phyloP scores from a whole-genome alignment of 169 alveolate genomes.

The Plasmodium relictum region DNA sequence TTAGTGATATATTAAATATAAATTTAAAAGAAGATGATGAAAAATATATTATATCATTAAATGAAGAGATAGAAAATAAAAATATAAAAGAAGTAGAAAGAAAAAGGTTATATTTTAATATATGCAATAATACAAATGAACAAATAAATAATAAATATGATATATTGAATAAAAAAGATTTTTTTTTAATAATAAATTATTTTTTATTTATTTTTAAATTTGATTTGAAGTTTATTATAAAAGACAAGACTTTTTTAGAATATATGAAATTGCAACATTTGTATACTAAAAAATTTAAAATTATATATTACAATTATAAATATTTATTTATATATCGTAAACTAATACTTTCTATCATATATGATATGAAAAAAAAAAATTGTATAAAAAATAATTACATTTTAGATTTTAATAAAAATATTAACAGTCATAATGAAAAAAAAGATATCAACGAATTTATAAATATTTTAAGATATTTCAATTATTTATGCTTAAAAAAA shows the following conservation, averaged over 20 bases:
- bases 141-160: constrained; percentile 5
- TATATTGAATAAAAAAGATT: constrained; percentile 22
- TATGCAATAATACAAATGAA: not conserved
- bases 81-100: too few relatives aligned
- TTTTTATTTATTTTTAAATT: constrained; percentile 39
- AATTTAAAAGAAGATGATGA: not conserved
- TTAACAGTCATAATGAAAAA: not conserved
- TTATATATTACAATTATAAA: constrained; percentile 49
- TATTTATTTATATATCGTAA: constrained; percentile 50
- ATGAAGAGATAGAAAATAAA: not conserved
- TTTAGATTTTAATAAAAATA: not conserved
- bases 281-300: constrained; percentile 53
- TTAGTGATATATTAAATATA: constrained; percentile 22
- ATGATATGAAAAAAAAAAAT: constrained; percentile 29
- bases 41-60: not conserved
- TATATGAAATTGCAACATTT: constrained; percentile 32
- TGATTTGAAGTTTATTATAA: constrained; percentile 18
- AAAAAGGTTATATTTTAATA: not conserved
- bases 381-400: constrained; percentile 13
- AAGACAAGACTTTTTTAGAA: constrained; percentile 31
- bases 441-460: constrained; percentile 18
- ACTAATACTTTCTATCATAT: constrained; percentile 45
- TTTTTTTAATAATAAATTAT: constrained; percentile 35
- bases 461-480: constrained; percentile 20
- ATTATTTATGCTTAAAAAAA: constrained; percentile 16